Evolutionary conservation across 495 filamentous ascomycete genomes (phyloP), one percentile per base, ranked within the genome.

Genomic region (Penicillium coprophilum): DNA sequence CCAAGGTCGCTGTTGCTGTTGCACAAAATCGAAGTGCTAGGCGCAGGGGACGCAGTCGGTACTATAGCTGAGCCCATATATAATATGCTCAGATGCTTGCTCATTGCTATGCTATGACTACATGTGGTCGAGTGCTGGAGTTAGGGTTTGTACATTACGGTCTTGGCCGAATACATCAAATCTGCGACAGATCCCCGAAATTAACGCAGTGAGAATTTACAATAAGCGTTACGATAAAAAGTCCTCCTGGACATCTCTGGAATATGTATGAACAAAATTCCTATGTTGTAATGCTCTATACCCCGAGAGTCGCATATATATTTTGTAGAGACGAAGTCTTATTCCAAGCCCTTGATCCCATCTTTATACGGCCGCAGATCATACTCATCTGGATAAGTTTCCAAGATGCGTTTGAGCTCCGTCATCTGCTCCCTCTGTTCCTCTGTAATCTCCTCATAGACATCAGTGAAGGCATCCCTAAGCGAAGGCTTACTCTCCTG

Each of bases 301-400:
- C 21, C 12, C 21, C 6, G 5, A 32, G 8, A 6, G 13, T 11
- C 15, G 28, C 12, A 32, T 19, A 20, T 36, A 23, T 45, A 45
- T 17, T 40, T 43, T 30, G 6, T 27, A 2, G 13, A n/a, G 17
- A 24, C 38, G 10, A 27, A 19, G 9, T 3, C 40, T 54, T 11
- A 64, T 17, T 67, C 59, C 62, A 93, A 64, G 46, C 86, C 89
- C 13, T 88, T 85, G 31, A 81, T 81, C 3, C 92, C 92, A 36
- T 80, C 87, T 65, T 96, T 87, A 74, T 83, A 93, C 53, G 85
- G 82, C 32, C 78, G 81, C 30, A 95, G 53, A 68, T 97, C 91
- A 73, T 99, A 99, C 76, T 99, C 94, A 10, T 87, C 84, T 0
- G 94, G 93, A 78, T 97, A 99, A 61, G 82, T 85, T 66, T 92